These are phyloP conservation scores for Suillus brevipes DNA, from an alignment of 768 basidiomycete species.

Conservation along the genomic window DNA sequence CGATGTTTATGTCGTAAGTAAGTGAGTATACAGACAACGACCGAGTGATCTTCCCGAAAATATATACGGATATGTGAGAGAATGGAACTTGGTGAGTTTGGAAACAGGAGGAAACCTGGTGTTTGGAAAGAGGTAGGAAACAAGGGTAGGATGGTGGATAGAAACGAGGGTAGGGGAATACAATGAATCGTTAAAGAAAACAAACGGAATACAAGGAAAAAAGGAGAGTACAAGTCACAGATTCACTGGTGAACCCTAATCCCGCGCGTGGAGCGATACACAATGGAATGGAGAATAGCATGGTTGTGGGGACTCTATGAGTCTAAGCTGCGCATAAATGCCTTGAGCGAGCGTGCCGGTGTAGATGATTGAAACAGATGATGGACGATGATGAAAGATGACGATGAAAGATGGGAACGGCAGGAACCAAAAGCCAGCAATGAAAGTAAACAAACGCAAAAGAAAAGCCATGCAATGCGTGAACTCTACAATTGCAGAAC, in stretches of 20 bases:
- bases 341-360: conserved; percentile 2
- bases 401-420: neutral
- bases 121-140: too few relatives aligned
- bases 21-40: conserved; percentile 5
- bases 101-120: too few relatives aligned
- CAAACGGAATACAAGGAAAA: neutral
- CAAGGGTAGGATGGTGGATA: neutral
- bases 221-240: neutral
- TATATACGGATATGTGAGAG: conserved; percentile 11
- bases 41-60: conserved; percentile 14
- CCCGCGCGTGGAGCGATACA: neutral
- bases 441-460: neutral
- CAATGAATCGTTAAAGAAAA: neutral
- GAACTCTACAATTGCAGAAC: conserved; percentile 1
- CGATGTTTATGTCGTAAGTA: conserved; percentile 26
- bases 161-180: neutral
- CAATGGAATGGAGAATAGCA: neutral
- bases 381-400: neutral
- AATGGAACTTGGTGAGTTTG: too few relatives aligned
- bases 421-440: neutral
- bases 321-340: neutral
- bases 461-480: neutral
- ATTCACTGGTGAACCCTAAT: neutral
- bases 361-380: neutral
- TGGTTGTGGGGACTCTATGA: neutral